These are phyloP conservation scores for Ophiostoma sp. DNA, from an alignment of 2,329 filamentous ascomycete species.

Conservation along the genomic window DNA sequence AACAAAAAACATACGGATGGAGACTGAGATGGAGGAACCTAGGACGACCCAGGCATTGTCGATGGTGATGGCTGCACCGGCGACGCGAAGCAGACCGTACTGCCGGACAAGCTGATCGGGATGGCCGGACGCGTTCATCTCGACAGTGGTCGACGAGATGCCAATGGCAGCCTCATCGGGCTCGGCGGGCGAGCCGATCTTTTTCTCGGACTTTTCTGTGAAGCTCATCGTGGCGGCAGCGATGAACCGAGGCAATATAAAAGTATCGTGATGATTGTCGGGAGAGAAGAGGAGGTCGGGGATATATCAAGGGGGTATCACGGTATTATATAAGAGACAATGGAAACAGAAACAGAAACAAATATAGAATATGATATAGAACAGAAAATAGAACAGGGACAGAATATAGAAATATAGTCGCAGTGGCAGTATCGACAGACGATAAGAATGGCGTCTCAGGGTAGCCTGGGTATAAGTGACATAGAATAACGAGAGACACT, in stretches of 20 bases:
- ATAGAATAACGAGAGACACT: not conserved
- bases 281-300: not conserved
- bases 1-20: constrained; percentile 38
- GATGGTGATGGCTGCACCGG: constrained; percentile 55
- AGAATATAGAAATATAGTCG: constrained; percentile 6
- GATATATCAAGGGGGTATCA: not conserved
- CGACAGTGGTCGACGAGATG: not conserved
- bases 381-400: not conserved
- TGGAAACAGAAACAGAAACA: not conserved
- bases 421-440: not conserved
- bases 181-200: not conserved
- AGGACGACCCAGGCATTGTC: constrained; percentile 62
- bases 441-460: not conserved
- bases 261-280: not conserved
- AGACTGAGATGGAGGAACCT: constrained; percentile 55
- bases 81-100: constrained; percentile 55
- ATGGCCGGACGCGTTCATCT: constrained; percentile 59
- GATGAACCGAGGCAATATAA: not conserved
- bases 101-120: constrained; percentile 58
- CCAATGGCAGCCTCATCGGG: constrained; percentile 18
- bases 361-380: not conserved
- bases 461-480: not conserved
- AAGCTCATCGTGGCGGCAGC: constrained; percentile 6
- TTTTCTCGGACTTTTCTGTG: constrained; percentile 5
- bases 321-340: not conserved